Evolutionary conservation across 2,329 filamentous ascomycete species (phyloP), one percentile per base, ranked within the genome.

Genomic region (Verticillium dahliae): DNA sequence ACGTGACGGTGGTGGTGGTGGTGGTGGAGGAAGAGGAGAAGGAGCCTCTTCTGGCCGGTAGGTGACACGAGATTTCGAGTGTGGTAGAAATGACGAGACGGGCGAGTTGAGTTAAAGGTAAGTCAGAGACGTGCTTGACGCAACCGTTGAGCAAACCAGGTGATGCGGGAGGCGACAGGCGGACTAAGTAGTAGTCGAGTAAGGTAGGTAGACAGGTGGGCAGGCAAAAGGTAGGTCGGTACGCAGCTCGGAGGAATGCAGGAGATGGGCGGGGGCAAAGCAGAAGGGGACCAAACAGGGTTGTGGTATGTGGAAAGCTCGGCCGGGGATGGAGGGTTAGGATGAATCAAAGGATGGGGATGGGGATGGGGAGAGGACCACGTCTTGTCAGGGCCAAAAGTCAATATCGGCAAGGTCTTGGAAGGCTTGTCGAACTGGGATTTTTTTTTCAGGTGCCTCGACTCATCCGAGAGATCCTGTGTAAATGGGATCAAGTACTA

Each of bases 41-140:
- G 39, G 15, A 37, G 35, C 35, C 13, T 37, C 35, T 37, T 37
- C 35, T 37, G 35, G 35, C 9, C 45, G n/a, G 45, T 50, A n/a
- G 45, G 27, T 50, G 45, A 50, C 45, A 50, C 45, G 61, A 31
- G 55, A 58, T 57, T 57, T 61, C 7, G 61, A 57, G 41, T 18
- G 39, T 56, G 37, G 56, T 31, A 60, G 50, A 37, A 56, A 31
- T 38, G 56, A 45, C 41, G 58, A 18, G 58, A 57, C 55, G 52
- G 59, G 62, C 61, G 18, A 57, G 34, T 41, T 14, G 14, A 5
- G 39, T 41, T 11, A 14, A 41, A 41, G 37, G 37, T n/a, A 50
- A 50, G 18, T n/a, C 10, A 56, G 60, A 65, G 60, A 65, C 62
- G 64, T 65, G 61, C 59, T 65, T 54, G 61, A 61, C 62, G 64